Conservation (phyloP, 306 rosid genomes). For the Gleditsia sinensis region DNA sequence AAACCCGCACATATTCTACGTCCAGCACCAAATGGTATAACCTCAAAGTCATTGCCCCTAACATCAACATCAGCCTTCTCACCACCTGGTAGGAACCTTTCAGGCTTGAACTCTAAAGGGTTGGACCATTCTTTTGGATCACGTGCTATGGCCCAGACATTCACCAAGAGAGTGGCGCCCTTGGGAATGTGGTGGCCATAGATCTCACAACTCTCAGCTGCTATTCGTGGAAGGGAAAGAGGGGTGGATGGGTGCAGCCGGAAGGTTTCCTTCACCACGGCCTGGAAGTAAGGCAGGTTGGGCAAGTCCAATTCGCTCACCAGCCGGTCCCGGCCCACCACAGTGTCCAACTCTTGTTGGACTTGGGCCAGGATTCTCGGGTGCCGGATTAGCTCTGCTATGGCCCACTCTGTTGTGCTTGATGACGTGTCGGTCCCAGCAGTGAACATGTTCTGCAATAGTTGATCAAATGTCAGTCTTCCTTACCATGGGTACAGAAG, state of each 20-base stretch:
- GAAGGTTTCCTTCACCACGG: constrained; percentile 79
- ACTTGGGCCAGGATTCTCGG: constrained; percentile 49
- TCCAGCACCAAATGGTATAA: constrained; percentile 82
- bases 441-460: constrained; percentile 55
- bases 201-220: constrained; percentile 56
- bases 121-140: constrained; percentile 61
- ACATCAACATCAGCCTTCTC: constrained; percentile 64
- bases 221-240: constrained; percentile 71
- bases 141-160: constrained; percentile 80
- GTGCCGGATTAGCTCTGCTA: constrained; percentile 62
- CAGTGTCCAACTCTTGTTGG: constrained; percentile 59
- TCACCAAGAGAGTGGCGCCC: constrained; percentile 73
- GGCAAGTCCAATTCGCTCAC: constrained; percentile 60
- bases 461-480: no score
- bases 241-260: constrained; percentile 94
- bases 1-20: constrained; percentile 77
- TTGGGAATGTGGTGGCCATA: constrained; percentile 65
- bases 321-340: constrained; percentile 59
- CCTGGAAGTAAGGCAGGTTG: constrained; percentile 62
- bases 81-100: constrained; percentile 65
- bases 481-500: no score
- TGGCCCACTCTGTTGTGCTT: constrained; percentile 81
- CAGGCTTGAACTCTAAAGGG: constrained; percentile 71
- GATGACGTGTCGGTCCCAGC: constrained; percentile 88
- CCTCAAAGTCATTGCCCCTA: constrained; percentile 71